These are phyloP conservation scores for Schizosaccharomyces osmophilus DNA, from an alignment of 805 yeast genomes.

Conservation along the genomic window DNA sequence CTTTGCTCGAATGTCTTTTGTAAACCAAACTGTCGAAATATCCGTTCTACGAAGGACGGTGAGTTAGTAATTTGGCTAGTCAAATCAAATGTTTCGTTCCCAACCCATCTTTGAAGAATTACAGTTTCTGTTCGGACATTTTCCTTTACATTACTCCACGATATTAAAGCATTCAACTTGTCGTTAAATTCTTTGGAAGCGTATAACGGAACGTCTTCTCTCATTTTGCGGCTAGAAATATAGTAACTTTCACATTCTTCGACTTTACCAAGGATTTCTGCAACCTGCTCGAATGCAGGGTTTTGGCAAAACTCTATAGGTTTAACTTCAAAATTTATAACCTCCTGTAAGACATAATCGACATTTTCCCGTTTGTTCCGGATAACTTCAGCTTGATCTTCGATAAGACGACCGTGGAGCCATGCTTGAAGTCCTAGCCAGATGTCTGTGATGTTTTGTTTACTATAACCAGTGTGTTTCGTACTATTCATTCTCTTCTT, in stretches of 20 bases:
- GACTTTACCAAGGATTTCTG: conserved; percentile 30
- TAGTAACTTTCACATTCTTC: conserved; percentile 52
- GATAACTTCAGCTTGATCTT: conserved; percentile 48
- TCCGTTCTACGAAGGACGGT: conserved; percentile 53
- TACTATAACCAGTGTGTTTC: conserved; percentile 9
- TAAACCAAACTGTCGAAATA: conserved; percentile 38
- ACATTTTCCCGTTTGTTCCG: conserved; percentile 46
- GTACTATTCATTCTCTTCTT: conserved; percentile 31
- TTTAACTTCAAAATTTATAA: conserved; percentile 35
- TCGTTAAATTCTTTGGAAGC: conserved; percentile 36
- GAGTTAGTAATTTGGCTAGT: conserved; percentile 24
- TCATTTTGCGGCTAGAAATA: conserved; percentile 60
- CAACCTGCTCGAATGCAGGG: conserved; percentile 23
- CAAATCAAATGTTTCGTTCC: conserved; percentile 54
- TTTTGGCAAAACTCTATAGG: conserved; percentile 16
- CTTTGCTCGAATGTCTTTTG: conserved; percentile 36
- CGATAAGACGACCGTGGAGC: conserved; percentile 52
- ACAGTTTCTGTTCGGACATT: conserved; percentile 39
- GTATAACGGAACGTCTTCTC: conserved; percentile 48
- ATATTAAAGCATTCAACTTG: conserved; percentile 49
- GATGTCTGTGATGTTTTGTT: conserved; percentile 29
- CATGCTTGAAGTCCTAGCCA: conserved; percentile 81
- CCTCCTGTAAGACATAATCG: conserved; percentile 45
- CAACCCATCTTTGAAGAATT: conserved; percentile 55
- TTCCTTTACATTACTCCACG: conserved; percentile 59